Evolutionary conservation across 2,329 filamentous ascomycete species (phyloP).

Genomic region (Alternaria alternata): DNA sequence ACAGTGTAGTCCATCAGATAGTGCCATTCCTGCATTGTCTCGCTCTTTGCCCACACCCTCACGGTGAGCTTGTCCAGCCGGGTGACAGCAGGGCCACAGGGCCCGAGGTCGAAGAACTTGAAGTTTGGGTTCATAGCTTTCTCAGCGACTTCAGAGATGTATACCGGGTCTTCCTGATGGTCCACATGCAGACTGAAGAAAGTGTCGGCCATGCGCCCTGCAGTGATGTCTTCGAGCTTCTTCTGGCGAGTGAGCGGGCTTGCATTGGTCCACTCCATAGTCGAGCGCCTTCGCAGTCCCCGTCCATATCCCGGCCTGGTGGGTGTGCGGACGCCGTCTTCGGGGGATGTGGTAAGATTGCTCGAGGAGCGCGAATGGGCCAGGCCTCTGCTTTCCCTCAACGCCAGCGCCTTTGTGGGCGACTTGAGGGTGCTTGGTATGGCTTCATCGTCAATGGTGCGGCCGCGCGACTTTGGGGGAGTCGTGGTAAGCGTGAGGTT

Average conservation of each 20-base stretch:
- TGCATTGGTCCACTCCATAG: conserved; percentile 69
- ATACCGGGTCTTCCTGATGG: conserved; percentile 74
- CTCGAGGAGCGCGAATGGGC: conserved; percentile 68
- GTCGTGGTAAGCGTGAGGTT: conserved; percentile 75
- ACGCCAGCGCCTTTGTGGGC: conserved; percentile 70
- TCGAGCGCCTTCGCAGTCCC: conserved; percentile 64
- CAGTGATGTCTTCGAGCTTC: conserved; percentile 76
- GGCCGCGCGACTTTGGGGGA: conserved; percentile 59
- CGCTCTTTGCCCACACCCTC: conserved; percentile 74
- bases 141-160: conserved; percentile 83
- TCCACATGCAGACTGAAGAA: conserved; percentile 86
- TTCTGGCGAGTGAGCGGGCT: conserved; percentile 71
- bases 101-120: conserved; percentile 78
- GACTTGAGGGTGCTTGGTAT: conserved; percentile 72
- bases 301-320: conserved; percentile 45
- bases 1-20: conserved; percentile 77
- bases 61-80: conserved; percentile 71
- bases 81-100: conserved; percentile 69
- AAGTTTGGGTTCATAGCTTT: conserved; percentile 93
- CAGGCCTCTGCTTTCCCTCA: conserved; percentile 58
- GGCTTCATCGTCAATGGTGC: conserved; percentile 79
- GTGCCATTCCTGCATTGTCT: conserved; percentile 63
- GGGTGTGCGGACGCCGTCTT: conserved; percentile 33
- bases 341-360: conserved; percentile 53
- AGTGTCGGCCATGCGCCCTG: conserved; percentile 78